Percentiles rank a stretch among this genome's conserved stretches.
These are phyloP conservation scores for Trichoderma semiorbis DNA, from an alignment of 2,329 filamentous ascomycete genomes.

Conservation along the genomic window DNA sequence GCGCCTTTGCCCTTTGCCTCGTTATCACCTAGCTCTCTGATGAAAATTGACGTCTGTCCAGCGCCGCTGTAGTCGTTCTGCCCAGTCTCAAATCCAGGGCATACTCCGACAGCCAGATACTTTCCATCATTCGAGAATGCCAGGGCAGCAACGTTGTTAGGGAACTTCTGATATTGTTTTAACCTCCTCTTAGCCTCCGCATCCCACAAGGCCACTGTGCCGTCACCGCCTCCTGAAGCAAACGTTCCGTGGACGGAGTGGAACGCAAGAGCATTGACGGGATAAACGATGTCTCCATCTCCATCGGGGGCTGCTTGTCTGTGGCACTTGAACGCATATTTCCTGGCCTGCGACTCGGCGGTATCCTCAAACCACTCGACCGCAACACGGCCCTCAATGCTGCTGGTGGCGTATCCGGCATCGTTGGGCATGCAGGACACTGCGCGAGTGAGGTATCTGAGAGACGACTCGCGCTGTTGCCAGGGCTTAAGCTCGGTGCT, in stretches of 20 bases:
- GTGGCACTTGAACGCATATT: slow-evolving; percentile 99
- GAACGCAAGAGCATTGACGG: slow-evolving; percentile 86
- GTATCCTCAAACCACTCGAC: slow-evolving; percentile 98
- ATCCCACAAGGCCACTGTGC: slow-evolving; percentile 91
- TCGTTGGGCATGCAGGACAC: slow-evolving; percentile 97
- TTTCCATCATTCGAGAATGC: slow-evolving; percentile 75
- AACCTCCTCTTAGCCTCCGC: slow-evolving; percentile 86
- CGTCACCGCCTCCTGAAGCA: slow-evolving; percentile 84
- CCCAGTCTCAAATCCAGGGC: slow-evolving; percentile 83
- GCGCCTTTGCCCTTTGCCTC: slow-evolving; percentile 83
- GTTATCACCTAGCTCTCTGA: slow-evolving; percentile 79
- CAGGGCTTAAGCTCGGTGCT: slow-evolving; percentile 65
- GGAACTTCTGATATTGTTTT: slow-evolving; percentile 81
- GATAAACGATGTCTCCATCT: slow-evolving; percentile 77
- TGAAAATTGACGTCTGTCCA: slow-evolving; percentile 71
- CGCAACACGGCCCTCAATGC: slow-evolving; percentile 91
- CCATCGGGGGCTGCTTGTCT: slow-evolving; percentile 65
- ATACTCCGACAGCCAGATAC: slow-evolving; percentile 74
- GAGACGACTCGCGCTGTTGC: slow-evolving; percentile 88
- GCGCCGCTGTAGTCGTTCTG: slow-evolving; percentile 73
- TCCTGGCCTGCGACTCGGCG: slow-evolving; percentile 79
- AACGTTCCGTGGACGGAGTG: slow-evolving; percentile 82
- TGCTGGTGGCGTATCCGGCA: slow-evolving; percentile 85
- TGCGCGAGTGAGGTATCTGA: slow-evolving; percentile 93
- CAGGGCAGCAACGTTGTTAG: slow-evolving; percentile 72